Percentiles rank a stretch among this genome's conserved stretches.
phyloP scores from a whole-genome alignment of 108 stramenopile genomes.

The Nitzschia palea region DNA sequence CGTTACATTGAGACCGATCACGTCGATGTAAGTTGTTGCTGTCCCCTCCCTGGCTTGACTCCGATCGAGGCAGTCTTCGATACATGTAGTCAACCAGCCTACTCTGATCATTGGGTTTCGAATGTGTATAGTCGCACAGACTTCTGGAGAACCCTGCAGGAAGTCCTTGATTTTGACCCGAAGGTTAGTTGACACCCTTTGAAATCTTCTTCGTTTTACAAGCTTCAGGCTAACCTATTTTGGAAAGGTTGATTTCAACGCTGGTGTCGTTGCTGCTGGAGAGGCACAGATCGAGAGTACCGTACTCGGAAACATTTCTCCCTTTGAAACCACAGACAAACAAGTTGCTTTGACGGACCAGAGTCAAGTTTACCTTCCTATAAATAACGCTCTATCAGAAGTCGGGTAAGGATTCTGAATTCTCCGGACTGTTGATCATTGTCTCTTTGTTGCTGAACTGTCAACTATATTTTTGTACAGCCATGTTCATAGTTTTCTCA shows the following conservation, averaged over 20 bases:
- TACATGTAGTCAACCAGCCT: constrained; percentile 53
- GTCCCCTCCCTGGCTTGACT: constrained; percentile 61
- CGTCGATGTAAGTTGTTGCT: neutral
- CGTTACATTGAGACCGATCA: constrained; percentile 53
- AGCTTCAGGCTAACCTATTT: neutral
- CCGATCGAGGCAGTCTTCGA: constrained; percentile 64
- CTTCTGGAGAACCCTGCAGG: constrained; percentile 79
- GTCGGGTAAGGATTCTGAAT: constrained; percentile 39
- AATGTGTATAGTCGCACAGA: constrained; percentile 69
- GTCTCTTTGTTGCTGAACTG: neutral
- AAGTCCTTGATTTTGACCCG: constrained; percentile 72
- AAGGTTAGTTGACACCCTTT: constrained; percentile 36
- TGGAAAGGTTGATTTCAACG: constrained; percentile 75
- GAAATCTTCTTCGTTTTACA: neutral
- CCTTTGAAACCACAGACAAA: constrained; percentile 42
- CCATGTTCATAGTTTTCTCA: constrained; percentile 83
- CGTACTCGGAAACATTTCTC: constrained; percentile 74
- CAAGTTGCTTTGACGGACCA: constrained; percentile 66
- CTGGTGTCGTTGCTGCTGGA: constrained; percentile 88
- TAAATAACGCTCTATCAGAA: constrained; percentile 82
- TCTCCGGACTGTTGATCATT: neutral
- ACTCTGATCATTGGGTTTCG: constrained; percentile 88
- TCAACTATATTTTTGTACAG: constrained; percentile 7
- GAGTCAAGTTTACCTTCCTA: constrained; percentile 87
- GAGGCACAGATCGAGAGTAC: constrained; percentile 90